Evolutionary conservation across 768 basidiomycete genomes (phyloP), one percentile per base, ranked within the genome.

Genomic region (Cystofilobasidium capitatum): DNA sequence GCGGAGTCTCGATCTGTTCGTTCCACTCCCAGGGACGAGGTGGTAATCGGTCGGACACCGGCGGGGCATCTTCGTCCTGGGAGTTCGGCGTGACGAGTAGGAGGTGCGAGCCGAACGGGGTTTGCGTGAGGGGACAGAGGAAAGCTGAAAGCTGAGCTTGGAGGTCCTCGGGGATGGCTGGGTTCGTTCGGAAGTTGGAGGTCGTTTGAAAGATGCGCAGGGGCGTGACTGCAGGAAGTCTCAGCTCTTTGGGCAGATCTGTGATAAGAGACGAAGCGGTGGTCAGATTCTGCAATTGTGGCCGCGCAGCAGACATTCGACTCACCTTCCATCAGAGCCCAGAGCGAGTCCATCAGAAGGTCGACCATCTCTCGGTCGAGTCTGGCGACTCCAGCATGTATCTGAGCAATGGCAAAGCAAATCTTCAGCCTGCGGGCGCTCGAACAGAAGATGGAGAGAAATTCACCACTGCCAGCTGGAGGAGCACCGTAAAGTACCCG

Each of bases 281-380:
- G n/a, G n/a, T n/a, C n/a, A n/a, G n/a, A n/a, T n/a, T n/a, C n/a
- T n/a, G n/a, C n/a, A n/a, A n/a, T n/a, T n/a, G n/a, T n/a, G n/a
- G n/a, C n/a, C n/a, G n/a, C n/a, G n/a, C n/a, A n/a, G n/a, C n/a
- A 57, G 8, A 57, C 22, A 24, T 26, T 35, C 12, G 17, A 31
- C 67, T n/a, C 17, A 69, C 68, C 68, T 9, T 69, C 68, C 24
- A 64, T 29, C 26, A 58, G 54, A 24, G 36, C 58, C 68, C 68
- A 69, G 45, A 69, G 35, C 0, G 68, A 47, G 49, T 69, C 68
- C 26, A 64, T 36, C 35, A 64, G 47, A 2, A 69, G 58, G n/a
- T 58, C 40, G 14, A 69, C 57, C 17, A 69, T 17, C 9, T 40
- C 49, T n/a, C 58, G 39, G 36, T 69, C 62, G 22, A 60, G 29